Conservation (phyloP, 441 rosid genomes). For the Breynia disticha region DNA sequence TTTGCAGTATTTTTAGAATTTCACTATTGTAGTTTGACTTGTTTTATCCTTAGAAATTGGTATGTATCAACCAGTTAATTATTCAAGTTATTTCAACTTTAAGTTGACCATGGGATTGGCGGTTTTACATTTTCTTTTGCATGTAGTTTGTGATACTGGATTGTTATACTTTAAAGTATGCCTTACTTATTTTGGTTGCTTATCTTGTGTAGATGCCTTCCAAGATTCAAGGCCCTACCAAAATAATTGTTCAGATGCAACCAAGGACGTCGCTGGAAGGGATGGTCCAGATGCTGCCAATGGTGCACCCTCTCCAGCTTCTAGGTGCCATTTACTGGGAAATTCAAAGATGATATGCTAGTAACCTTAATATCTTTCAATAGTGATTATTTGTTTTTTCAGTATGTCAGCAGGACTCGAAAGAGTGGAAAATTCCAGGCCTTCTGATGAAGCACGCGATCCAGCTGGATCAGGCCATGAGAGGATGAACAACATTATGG, state of each 20-base stretch:
- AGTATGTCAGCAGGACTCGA: conserved; percentile 32
- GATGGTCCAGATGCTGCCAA: conserved; percentile 27
- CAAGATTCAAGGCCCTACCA: conserved; percentile 28
- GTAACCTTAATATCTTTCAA: background rate
- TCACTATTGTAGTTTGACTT: too few relatives aligned
- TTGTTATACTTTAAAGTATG: background rate
- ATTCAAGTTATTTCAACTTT: too few relatives aligned
- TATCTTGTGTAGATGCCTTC: conserved; percentile 23
- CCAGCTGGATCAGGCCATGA: conserved; percentile 16
- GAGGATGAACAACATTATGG: conserved; percentile 5
- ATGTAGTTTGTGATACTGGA: background rate
- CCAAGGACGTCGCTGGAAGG: conserved; percentile 27
- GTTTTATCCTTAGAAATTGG: too few relatives aligned
- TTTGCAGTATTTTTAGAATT: too few relatives aligned
- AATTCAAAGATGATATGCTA: background rate
- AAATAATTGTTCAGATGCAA: conserved; percentile 18
- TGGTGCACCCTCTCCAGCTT: conserved; percentile 41
- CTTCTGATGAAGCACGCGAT: conserved; percentile 22
- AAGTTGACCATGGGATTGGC: too few relatives aligned
- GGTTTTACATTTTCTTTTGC: too few relatives aligned
- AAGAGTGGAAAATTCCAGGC: conserved; percentile 23
- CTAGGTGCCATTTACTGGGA: conserved; percentile 27
- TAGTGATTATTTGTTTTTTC: conserved; percentile 11
- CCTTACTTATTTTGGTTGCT: conserved; percentile 5
- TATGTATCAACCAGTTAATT: too few relatives aligned